Percentiles rank a stretch among this genome's conserved stretches.
Conservation (phyloP, 2,329 filamentous ascomycete species). For the Ramularia collo-cygni region DNA sequence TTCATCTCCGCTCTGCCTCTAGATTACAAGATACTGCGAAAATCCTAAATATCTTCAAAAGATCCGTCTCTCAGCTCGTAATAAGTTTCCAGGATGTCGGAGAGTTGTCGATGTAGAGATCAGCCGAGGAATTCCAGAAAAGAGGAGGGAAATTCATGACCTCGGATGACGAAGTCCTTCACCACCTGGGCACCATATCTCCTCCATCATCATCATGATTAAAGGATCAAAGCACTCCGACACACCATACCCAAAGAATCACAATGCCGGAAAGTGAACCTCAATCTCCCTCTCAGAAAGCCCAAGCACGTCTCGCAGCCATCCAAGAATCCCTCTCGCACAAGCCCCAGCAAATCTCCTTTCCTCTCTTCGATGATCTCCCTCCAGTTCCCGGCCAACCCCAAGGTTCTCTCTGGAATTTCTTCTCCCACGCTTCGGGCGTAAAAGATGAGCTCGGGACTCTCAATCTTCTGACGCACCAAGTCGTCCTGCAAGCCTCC, state of each 20-base stretch:
- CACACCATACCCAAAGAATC: not conserved
- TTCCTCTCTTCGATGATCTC: conserved; percentile 22
- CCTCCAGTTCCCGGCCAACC: conserved; percentile 20
- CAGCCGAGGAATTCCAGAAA: too few relatives aligned
- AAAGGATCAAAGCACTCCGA: too few relatives aligned
- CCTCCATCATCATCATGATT: too few relatives aligned
- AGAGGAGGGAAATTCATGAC: too few relatives aligned
- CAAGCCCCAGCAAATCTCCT: conserved; percentile 11
- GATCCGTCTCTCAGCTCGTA: too few relatives aligned
- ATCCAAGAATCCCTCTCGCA: conserved; percentile 12
- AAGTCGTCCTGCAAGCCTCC: conserved; percentile 37
- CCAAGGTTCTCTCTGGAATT: conserved; percentile 15
- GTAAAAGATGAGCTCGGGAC: conserved; percentile 47
- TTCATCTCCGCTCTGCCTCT: too few relatives aligned
- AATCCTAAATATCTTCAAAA: too few relatives aligned
- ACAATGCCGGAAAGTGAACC: conserved; percentile 17
- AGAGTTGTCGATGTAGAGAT: too few relatives aligned
- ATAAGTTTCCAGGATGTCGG: too few relatives aligned
- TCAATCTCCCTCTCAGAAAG: conserved; percentile 16
- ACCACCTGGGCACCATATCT: too few relatives aligned
- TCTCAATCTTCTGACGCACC: conserved; percentile 47
- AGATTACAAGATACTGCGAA: too few relatives aligned
- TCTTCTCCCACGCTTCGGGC: conserved; percentile 30
- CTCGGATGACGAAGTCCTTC: too few relatives aligned
- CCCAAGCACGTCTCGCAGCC: conserved; percentile 20